phyloP scores from a whole-genome alignment of 768 basidiomycete genomes.

The Amanita pallidorosea region DNA sequence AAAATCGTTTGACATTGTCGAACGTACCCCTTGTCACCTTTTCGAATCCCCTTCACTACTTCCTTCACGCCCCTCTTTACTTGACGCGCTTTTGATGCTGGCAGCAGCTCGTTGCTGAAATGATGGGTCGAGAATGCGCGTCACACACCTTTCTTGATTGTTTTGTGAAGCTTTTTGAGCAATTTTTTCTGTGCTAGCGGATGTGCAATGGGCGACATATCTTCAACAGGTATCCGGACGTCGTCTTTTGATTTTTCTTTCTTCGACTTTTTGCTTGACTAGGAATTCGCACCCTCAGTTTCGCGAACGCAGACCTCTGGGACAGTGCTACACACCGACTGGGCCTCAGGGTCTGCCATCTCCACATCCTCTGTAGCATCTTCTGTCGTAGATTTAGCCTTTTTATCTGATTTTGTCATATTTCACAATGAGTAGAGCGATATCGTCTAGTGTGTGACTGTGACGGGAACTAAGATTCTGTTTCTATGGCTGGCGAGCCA shows the following conservation, averaged over 20 bases:
- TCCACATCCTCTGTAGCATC: slow-evolving; percentile 37
- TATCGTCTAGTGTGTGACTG: slow-evolving; percentile 5
- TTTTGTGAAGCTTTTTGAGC: slow-evolving; percentile 88
- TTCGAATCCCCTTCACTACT: slow-evolving; percentile 93
- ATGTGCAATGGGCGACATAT: slow-evolving; percentile 88
- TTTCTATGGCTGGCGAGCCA: not conserved
- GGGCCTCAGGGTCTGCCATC: slow-evolving; percentile 26
- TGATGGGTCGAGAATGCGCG: not conserved
- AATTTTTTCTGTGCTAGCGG: slow-evolving; percentile 93
- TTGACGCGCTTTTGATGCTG: slow-evolving; percentile 90
- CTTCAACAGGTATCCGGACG: slow-evolving; percentile 58
- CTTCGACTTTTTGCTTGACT: slow-evolving; percentile 50
- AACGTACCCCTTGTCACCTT: slow-evolving; percentile 86
- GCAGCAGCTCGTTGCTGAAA: not conserved
- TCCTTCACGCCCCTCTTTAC: slow-evolving; percentile 98
- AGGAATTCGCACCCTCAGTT: slow-evolving; percentile 6
- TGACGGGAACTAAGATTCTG: not conserved
- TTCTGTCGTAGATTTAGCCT: slow-evolving; percentile 58
- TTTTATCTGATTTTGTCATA: slow-evolving; percentile 72
- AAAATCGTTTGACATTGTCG: not conserved
- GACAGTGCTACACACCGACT: slow-evolving; percentile 18
- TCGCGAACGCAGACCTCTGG: not conserved
- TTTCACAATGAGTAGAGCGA: slow-evolving; percentile 28
- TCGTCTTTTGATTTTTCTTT: slow-evolving; percentile 44
- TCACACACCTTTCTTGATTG: slow-evolving; percentile 75